phyloP scores from a whole-genome alignment of 106 monocot species.

The Ottelia alismoides region DNA sequence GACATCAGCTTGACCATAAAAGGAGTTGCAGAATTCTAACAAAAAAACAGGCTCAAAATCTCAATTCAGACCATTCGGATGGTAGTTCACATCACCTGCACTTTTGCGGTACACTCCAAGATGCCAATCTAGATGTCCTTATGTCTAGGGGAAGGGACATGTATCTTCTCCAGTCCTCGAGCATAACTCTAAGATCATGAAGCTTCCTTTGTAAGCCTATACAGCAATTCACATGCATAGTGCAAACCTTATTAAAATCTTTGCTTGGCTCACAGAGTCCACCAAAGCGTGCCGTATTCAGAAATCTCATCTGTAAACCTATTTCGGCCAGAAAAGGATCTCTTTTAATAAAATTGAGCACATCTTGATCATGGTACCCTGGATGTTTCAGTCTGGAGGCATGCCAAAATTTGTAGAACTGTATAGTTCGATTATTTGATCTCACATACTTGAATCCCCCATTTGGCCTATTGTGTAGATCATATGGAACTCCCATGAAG shows the following conservation, averaged over 20 bases:
- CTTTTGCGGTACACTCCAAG: conserved; percentile 2
- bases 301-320: conserved; percentile 10
- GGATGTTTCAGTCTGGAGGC: not conserved
- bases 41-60: too few relatives aligned
- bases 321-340: conserved; percentile 2
- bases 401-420: conserved; percentile 8
- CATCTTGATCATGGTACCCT: not conserved
- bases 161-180: conserved; percentile 13
- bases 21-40: too few relatives aligned
- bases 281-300: conserved; percentile 18
- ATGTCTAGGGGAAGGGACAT: not conserved
- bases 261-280: conserved; percentile 15
- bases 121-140: not conserved
- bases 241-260: conserved; percentile 11
- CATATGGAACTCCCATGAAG: conserved; percentile 8
- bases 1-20: too few relatives aligned
- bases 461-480: conserved; percentile 4
- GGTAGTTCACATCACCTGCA: conserved; percentile 6
- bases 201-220: conserved; percentile 6
- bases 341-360: conserved; percentile 10
- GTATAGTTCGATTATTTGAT: conserved; percentile 12
- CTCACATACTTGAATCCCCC: conserved; percentile 24
- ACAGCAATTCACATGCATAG: conserved; percentile 15
- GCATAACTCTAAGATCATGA: conserved; percentile 2
- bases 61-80: too few relatives aligned